Percentiles rank a stretch among this genome's conserved stretches.
These are phyloP conservation scores for Phytophthora boehmeriae DNA, from an alignment of 352 stramenopile species.

Conservation along the genomic window DNA sequence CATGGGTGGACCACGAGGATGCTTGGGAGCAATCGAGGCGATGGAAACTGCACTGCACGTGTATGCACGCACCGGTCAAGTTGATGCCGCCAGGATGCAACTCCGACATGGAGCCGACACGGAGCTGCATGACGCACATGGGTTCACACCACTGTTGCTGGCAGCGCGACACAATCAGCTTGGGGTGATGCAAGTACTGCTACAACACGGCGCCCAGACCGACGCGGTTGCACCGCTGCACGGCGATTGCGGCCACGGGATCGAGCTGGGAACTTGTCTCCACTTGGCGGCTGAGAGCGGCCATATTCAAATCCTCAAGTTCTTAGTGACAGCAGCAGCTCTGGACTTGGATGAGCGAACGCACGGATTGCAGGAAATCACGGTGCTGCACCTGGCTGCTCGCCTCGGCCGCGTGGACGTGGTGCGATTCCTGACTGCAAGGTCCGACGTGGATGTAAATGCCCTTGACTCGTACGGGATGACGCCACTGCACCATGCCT, in stretches of 20 bases:
- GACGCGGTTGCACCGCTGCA: constrained; percentile 24
- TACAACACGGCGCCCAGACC: constrained; percentile 32
- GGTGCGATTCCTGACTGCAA: constrained; percentile 34
- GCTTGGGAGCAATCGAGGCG: constrained; percentile 1
- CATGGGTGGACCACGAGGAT: neutral
- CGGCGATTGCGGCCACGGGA: constrained; percentile 2
- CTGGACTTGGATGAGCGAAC: constrained; percentile 25
- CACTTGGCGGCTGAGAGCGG: constrained; percentile 29
- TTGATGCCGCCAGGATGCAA: constrained; percentile 28
- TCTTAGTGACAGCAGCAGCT: constrained; percentile 31
- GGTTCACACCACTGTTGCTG: constrained; percentile 39
- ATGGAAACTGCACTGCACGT: constrained; percentile 50
- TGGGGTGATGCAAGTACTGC: constrained; percentile 36
- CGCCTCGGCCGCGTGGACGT: constrained; percentile 29
- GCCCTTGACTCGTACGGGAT: constrained; percentile 35
- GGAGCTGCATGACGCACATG: constrained; percentile 31
- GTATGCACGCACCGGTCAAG: constrained; percentile 36
- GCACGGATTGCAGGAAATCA: constrained; percentile 17
- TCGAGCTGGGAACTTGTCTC: constrained; percentile 23
- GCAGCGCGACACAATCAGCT: constrained; percentile 40
- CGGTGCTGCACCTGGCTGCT: constrained; percentile 42
- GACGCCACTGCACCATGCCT: constrained; percentile 46
- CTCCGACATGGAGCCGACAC: constrained; percentile 38
- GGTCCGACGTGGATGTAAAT: constrained; percentile 29
- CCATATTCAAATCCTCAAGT: constrained; percentile 32